A percentile compares a stretch with the other conserved stretches of the same genome.
These are phyloP conservation scores for Pythium rhizo-oryzae DNA, from an alignment of 352 stramenopile genomes.

Conservation along the genomic window DNA sequence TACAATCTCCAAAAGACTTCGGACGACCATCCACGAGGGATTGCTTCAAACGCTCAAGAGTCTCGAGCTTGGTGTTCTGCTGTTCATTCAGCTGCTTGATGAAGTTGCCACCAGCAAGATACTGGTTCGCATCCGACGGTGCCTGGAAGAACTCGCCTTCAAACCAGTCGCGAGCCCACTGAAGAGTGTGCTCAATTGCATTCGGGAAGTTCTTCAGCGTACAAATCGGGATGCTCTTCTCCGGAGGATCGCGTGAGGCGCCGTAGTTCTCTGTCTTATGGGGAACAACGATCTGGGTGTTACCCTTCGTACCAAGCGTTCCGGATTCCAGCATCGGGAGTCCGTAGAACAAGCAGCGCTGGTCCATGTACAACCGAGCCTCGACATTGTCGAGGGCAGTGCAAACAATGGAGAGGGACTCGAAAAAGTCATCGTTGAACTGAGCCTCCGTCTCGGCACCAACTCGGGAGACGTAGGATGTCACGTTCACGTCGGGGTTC, in stretches of 20 bases:
- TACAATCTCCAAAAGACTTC: conserved; percentile 96
- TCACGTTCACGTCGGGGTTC: conserved; percentile 96
- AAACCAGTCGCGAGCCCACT: conserved; percentile 99
- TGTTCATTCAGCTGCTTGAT: conserved; percentile 95
- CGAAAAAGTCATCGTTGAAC: conserved; percentile 99
- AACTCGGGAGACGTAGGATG: conserved; percentile 84
- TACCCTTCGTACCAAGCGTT: conserved; percentile 99
- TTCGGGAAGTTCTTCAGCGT: conserved; percentile 99
- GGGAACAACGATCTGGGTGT: conserved; percentile 93
- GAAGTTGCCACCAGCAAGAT: conserved; percentile 85
- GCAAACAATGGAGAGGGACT: conserved; percentile 94
- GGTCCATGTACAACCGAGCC: conserved; percentile 98
- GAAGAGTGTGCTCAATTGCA: conserved; percentile 98
- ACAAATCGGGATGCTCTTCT: conserved; percentile 99
- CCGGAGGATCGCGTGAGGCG: conserved; percentile 96
- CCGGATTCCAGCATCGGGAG: conserved; percentile 99
- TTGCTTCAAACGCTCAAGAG: conserved; percentile 90
- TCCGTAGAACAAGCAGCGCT: conserved; percentile 96
- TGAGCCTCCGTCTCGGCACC: conserved; percentile 95
- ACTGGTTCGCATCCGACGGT: conserved; percentile 96
- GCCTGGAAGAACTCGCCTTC: conserved; percentile 98
- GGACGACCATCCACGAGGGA: conserved; percentile 94
- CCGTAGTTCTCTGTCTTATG: conserved; percentile 97
- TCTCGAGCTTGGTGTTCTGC: conserved; percentile 97
- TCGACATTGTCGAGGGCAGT: conserved; percentile 99